Base-by-base conservation (phyloP, 2,329 filamentous ascomycete genomes). In the Colletotrichum navitas region DNA sequence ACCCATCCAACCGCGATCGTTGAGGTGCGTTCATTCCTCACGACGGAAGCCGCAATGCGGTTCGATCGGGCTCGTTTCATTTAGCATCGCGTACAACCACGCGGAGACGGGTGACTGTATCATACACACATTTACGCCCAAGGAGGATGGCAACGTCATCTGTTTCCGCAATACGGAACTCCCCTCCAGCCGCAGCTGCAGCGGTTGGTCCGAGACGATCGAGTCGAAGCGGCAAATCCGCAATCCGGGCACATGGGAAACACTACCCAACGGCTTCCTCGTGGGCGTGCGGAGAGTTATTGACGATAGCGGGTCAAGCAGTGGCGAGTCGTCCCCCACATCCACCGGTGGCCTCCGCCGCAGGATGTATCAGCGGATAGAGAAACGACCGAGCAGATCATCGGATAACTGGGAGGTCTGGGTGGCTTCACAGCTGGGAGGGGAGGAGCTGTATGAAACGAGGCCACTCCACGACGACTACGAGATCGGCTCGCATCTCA, bases 221-320 rank as follows among this genome's bases (percentile, higher is more conserved):
- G 86, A 89, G 74, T 79, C 84, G 3, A 85, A 82, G 49, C 85
- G 87, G 58, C 84, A 82, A 11, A 84, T 94, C 10, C 80, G 84
- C n/a, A 87, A 91, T 47, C 90, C 91, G 0, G 92, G 92, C 0
- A 78, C 82, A 0, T 94, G 92, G 92, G 88, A 91, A 72, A 83
- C 88, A 1, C 83, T 93, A 8, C 83, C 85, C 0, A 86, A 86
- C 41, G 89, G 90, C 0, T 88, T 87, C 66, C 82, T 93, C 12
- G 82, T 93, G 0, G 92, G 92, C 0, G 83, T 94, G 16, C 85
- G 91, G 39, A 87, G 81, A 73, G 84, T 83, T 73, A 75, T 75
- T 26, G 75, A 76, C 10, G 78, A 78, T 49, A 68, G 74, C 54
- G 49, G 72, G 49, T 56, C 71, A n/a, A 74, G 76, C 26, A 68